A percentile compares a stretch with the other conserved stretches of the same genome.
Evolutionary conservation across 1,284 basidiomycete genomes (phyloP).

Genomic region (Cystobasidium sp.): DNA sequence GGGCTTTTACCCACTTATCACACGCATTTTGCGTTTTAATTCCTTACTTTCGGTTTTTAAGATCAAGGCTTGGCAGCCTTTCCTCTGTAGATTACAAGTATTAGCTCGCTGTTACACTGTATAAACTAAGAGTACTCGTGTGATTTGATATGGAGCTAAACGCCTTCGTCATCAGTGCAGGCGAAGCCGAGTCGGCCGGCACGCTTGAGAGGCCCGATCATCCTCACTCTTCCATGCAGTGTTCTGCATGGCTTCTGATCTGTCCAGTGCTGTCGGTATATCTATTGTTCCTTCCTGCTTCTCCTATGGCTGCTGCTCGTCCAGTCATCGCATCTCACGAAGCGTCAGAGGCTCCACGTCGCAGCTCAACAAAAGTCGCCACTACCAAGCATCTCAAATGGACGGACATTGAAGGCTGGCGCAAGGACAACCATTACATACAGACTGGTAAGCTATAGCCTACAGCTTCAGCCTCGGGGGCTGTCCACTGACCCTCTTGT

Average conservation of each 20-base stretch:
- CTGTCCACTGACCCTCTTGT: background rate
- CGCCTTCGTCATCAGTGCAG: too few relatives aligned
- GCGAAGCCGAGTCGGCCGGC: too few relatives aligned
- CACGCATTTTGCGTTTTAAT: background rate
- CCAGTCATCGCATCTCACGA: background rate
- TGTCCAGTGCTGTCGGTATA: too few relatives aligned
- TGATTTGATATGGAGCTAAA: too few relatives aligned
- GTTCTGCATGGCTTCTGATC: too few relatives aligned
- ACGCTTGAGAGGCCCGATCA: too few relatives aligned
- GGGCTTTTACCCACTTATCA: background rate
- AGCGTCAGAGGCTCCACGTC: background rate
- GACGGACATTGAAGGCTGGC: slow-evolving; percentile 49
- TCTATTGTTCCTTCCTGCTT: background rate
- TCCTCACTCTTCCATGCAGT: too few relatives aligned
- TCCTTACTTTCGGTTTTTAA: too few relatives aligned
- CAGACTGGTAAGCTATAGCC: slow-evolving; percentile 42
- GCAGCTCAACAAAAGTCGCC: slow-evolving; percentile 12
- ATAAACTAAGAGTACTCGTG: too few relatives aligned
- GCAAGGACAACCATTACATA: slow-evolving; percentile 49
- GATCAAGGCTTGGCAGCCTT: too few relatives aligned
- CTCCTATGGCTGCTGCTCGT: background rate
- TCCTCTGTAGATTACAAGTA: too few relatives aligned
- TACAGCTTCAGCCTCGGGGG: background rate
- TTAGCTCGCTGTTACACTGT: too few relatives aligned
- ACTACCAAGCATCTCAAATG: slow-evolving; percentile 39